A percentile compares a stretch with the other conserved stretches of the same genome.
Evolutionary conservation across 2,329 filamentous ascomycete genomes (phyloP).

Genomic region (Phyllachora maydis): DNA sequence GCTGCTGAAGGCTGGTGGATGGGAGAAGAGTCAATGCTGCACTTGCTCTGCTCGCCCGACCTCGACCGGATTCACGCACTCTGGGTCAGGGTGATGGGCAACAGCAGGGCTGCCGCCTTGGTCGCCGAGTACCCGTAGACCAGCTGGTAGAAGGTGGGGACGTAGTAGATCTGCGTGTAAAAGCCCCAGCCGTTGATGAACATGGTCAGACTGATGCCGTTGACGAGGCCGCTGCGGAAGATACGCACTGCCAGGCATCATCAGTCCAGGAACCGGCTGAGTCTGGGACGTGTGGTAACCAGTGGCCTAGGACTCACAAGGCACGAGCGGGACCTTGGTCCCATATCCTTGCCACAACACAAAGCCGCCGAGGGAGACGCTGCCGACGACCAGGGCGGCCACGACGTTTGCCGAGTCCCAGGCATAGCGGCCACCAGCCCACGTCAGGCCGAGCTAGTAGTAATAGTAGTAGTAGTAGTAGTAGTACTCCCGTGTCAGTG

Average conservation of each 20-base stretch:
- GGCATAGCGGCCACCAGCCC: conserved; percentile 35
- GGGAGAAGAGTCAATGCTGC: too few relatives aligned
- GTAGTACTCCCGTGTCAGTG: too few relatives aligned
- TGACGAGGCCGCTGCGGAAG: conserved; percentile 29
- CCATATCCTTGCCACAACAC: conserved; percentile 30
- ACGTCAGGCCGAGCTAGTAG: conserved; percentile 31
- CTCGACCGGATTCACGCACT: too few relatives aligned
- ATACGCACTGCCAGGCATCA: conserved; percentile 18
- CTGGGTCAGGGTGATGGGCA: conserved; percentile 20
- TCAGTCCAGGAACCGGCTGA: conserved; percentile 4
- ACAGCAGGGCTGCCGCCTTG: conserved; percentile 17
- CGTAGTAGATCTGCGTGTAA: conserved; percentile 30
- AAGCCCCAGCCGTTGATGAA: conserved; percentile 39
- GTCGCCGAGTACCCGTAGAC: conserved; percentile 20
- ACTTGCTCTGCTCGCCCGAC: too few relatives aligned
- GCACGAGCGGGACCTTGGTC: conserved; percentile 23
- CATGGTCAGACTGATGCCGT: conserved; percentile 33
- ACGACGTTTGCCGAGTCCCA: conserved; percentile 36
- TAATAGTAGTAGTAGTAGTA: too few relatives aligned
- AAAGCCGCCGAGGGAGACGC: conserved; percentile 22
- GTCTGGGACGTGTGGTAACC: too few relatives aligned
- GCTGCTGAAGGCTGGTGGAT: conserved; percentile 20
- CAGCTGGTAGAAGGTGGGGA: conserved; percentile 23
- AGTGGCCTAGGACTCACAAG: conserved; percentile 12
- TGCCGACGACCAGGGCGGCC: conserved; percentile 28